Evolutionary conservation across 2,329 filamentous ascomycete genomes (phyloP).

Genomic region (Beauveria sp.): DNA sequence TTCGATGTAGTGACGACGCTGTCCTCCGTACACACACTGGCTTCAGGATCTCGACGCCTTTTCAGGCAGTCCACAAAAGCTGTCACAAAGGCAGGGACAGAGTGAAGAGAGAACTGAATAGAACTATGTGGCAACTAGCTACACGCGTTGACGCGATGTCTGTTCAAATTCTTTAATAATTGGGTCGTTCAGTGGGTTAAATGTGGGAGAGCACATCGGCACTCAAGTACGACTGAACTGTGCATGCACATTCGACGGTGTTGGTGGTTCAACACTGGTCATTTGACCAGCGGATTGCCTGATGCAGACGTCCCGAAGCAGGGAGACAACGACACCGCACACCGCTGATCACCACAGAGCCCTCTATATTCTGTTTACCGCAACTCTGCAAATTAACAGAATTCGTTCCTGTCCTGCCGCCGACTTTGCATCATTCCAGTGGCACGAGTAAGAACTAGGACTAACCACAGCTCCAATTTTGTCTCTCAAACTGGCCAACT

Average conservation of each 20-base stretch:
- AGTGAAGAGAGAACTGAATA: neutral
- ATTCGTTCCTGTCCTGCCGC: neutral
- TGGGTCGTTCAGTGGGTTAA: neutral
- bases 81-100: neutral
- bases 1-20: neutral
- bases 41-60: neutral
- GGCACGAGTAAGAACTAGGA: neutral
- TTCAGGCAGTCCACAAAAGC: neutral
- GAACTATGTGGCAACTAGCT: neutral
- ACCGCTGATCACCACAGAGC: neutral
- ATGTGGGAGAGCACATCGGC: too few species aligned
- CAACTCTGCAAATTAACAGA: neutral
- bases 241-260: neutral
- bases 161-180: neutral
- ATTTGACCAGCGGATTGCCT: neutral
- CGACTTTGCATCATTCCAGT: neutral
- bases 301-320: neutral
- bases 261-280: neutral
- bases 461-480: neutral
- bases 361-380: neutral
- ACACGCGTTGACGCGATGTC: neutral
- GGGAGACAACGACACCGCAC: neutral
- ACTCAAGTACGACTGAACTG: neutral
- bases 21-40: neutral
- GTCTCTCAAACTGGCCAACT: neutral